Conservation (phyloP, 257 asterid species). For the Ligustrum vulgare region DNA sequence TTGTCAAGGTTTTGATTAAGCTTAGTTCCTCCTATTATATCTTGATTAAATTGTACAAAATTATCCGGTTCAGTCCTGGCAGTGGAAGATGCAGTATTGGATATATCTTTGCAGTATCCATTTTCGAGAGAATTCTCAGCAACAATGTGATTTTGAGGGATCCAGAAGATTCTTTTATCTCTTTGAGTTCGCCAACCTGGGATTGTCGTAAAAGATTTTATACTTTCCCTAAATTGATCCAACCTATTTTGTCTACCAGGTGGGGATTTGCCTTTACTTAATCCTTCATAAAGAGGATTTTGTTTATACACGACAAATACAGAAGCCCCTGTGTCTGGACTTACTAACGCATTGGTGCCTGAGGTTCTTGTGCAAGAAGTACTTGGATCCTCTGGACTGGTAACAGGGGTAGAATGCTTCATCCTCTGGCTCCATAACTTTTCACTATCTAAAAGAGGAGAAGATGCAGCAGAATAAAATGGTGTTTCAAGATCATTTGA, state of each 20-base stretch:
- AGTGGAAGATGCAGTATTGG: conserved; percentile 28
- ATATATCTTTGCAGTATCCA: conserved; percentile 30
- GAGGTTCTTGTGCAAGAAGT: conserved; percentile 59
- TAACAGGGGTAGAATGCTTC: conserved; percentile 63
- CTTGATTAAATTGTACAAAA: conserved; percentile 22
- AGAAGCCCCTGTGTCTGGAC: conserved; percentile 48
- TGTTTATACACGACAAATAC: conserved; percentile 54
- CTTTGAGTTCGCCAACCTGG: conserved; percentile 38
- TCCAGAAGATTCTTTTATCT: conserved; percentile 41
- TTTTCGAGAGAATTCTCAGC: conserved; percentile 28
- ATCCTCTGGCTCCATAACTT: conserved; percentile 35
- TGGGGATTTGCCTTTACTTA: conserved; percentile 31
- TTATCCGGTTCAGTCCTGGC: conserved; percentile 25
- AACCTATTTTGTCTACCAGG: conserved; percentile 25
- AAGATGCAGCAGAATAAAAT: conserved; percentile 54
- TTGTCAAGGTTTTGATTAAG: conserved; percentile 25
- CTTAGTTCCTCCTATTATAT: conserved; percentile 19
- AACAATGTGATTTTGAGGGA: conserved; percentile 41
- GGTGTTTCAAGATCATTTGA: conserved; percentile 52
- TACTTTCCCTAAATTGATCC: conserved; percentile 34
- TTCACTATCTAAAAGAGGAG: conserved; percentile 45
- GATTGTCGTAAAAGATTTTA: conserved; percentile 29
- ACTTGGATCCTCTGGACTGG: conserved; percentile 65
- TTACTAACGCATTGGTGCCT: conserved; percentile 39
- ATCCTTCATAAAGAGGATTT: conserved; percentile 73